Evolutionary conservation across 1,284 basidiomycete species (phyloP), one percentile per base, ranked within the genome.

Genomic region (Ustilago crameri): DNA sequence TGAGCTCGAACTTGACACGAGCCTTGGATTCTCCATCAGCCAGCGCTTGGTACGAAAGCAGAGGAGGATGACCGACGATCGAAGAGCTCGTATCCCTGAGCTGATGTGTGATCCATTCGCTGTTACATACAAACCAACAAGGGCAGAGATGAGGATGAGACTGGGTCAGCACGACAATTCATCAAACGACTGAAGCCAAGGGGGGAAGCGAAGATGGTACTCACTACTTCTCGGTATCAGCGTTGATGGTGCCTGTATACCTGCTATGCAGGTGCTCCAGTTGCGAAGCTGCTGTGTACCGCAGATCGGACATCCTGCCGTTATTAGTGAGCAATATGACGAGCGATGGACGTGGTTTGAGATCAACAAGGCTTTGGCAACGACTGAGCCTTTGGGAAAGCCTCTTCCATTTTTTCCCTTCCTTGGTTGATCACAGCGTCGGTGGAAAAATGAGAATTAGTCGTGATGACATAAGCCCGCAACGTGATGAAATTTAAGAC

Each of bases 61-160:
- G 85, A 0, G 92, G 88, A 3, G 93, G 89, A 83, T 98, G 95
- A 2, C 95, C 94, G 42, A 95, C 89, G 67, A 98, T 94, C 9
- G 93, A 91, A 23, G 95, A 87, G 62, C 93, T 87, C 1, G 95
- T 97, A 84, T 98, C 95, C 41, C 95, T 89, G 84, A 96, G 93
- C 84, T 98, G 95, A 85, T 98, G 93, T 12, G 93, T 95, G 55
- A 95, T 85, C 95, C 95, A 98, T 84, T 98, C 95, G 85, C 95
- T 97, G 52, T 57, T 35, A 10, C 17, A 45, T 42, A 27, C 45
- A 18, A 5, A 43, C 32, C 37, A 46, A 47, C n/a, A 14, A 38
- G 34, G 40, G 48, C 24, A 24, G 49, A 48, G 47, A 57, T 54
- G 32, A 54, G n/a, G 22, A 57, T 54, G 32, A 54, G n/a, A 23